Conservation (phyloP, 1,284 basidiomycete genomes). For the Apiotrichum domesticum region DNA sequence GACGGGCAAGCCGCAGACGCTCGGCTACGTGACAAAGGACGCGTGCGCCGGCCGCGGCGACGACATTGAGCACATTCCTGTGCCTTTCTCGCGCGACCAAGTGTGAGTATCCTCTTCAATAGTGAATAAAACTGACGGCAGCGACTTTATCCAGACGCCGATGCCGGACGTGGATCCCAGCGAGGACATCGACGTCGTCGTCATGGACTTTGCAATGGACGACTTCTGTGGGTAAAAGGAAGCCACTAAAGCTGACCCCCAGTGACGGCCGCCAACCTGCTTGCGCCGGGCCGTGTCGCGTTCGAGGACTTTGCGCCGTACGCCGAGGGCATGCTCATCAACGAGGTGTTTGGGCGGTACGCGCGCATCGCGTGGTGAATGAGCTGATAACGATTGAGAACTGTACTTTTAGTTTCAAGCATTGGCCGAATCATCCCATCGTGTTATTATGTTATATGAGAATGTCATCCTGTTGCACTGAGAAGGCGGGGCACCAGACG, state of each 20-base stretch:
- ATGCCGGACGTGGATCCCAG: slow-evolving; percentile 35
- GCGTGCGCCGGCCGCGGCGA: slow-evolving; percentile 39
- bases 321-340: slow-evolving; percentile 33
- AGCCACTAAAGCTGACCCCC: neutral
- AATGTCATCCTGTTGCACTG: too few species aligned
- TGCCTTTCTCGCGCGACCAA: slow-evolving; percentile 15
- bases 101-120: slow-evolving; percentile 2
- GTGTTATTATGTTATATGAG: too few species aligned
- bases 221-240: slow-evolving; percentile 37
- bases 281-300: slow-evolving; percentile 31
- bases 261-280: slow-evolving; percentile 37
- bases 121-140: slow-evolving; percentile 2
- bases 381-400: neutral
- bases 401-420: too few species aligned
- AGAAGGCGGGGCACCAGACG: too few species aligned
- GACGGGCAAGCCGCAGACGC: slow-evolving; percentile 21
- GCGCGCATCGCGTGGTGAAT: slow-evolving; percentile 30
- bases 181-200: slow-evolving; percentile 38
- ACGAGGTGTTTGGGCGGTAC: slow-evolving; percentile 41
- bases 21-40: slow-evolving; percentile 45
- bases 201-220: slow-evolving; percentile 45
- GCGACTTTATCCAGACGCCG: slow-evolving; percentile 39
- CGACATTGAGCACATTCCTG: slow-evolving; percentile 44
- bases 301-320: slow-evolving; percentile 36
- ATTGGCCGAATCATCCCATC: too few species aligned